Conservation (phyloP, 164 flowering plant genomes). For the Macadamia integrifolia region DNA sequence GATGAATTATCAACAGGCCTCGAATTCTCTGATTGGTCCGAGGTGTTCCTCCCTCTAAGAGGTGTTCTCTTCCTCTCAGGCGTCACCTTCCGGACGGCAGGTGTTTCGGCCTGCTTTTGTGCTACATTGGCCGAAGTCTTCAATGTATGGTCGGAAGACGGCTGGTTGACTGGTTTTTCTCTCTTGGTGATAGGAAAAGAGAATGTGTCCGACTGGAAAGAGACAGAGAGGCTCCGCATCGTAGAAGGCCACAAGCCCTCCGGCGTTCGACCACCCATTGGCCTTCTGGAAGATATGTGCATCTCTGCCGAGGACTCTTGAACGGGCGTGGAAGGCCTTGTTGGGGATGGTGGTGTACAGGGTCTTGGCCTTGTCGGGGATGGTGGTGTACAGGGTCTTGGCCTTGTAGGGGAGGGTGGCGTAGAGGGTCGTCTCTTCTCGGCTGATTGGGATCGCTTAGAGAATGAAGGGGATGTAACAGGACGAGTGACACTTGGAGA, state of each 20-base stretch:
- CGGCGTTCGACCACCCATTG: constrained; percentile 30
- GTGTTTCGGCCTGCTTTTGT: constrained; percentile 43
- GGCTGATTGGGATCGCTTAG: constrained; percentile 71
- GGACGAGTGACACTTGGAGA: constrained; percentile 60
- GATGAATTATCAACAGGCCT: constrained; percentile 63
- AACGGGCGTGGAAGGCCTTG: constrained; percentile 58
- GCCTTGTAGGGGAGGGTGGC: constrained; percentile 56
- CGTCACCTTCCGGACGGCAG: constrained; percentile 40
- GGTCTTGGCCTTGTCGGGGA: constrained; percentile 63
- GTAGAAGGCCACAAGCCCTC: constrained; percentile 94
- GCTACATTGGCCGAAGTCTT: constrained; percentile 64
- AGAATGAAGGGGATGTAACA: constrained; percentile 23
- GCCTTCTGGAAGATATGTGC: constrained; percentile 35
- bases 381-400: constrained; percentile 24
- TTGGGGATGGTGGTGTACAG: constrained; percentile 60
- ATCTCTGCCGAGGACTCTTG: constrained; percentile 41
- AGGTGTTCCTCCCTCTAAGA: constrained; percentile 59
- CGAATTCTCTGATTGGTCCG: constrained; percentile 79
- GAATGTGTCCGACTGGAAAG: constrained; percentile 77
- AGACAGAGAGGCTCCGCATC: constrained; percentile 75
- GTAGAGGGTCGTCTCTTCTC: constrained; percentile 81
- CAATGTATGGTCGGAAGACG: constrained; percentile 52
- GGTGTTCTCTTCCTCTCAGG: constrained; percentile 90
- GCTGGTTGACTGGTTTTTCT: constrained; percentile 54
- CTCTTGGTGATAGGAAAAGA: constrained; percentile 67